Percentiles rank a stretch among this genome's conserved stretches.
Evolutionary conservation across 2,329 filamentous ascomycete species (phyloP).

Genomic region (Nannizzia gypsea): DNA sequence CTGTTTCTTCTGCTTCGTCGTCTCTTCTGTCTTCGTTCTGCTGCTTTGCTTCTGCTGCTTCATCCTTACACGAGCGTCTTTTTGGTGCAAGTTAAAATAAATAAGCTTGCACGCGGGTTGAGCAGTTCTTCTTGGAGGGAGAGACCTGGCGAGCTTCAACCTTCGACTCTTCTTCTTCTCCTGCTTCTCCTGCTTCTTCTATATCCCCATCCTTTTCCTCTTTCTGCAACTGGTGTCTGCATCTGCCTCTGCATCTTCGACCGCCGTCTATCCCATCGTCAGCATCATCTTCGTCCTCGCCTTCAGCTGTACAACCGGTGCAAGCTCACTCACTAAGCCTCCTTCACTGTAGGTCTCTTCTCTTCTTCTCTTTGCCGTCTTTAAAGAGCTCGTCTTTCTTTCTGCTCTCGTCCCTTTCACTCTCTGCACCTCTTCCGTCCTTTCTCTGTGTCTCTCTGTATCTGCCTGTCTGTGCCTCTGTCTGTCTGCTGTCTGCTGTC

Average conservation of each 20-base stretch:
- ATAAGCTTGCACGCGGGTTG: no score
- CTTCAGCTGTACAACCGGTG: neutral
- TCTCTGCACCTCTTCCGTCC: neutral
- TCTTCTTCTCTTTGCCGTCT: neutral
- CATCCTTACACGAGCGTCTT: no score
- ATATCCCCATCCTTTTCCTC: no score
- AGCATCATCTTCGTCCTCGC: neutral
- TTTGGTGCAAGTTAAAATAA: no score
- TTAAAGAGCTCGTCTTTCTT: slow-evolving; percentile 2
- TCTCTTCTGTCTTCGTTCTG: no score
- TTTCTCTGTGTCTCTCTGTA: neutral
- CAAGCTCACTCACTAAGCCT: neutral
- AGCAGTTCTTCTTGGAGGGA: no score
- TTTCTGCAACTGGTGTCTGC: no score
- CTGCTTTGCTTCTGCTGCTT: no score
- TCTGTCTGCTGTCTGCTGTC: neutral
- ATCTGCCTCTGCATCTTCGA: no score
- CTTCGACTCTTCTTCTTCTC: no score
- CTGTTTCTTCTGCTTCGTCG: slow-evolving; percentile 7
- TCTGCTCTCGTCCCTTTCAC: neutral
- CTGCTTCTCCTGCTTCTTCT: no score
- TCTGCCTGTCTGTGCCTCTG: neutral
- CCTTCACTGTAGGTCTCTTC: neutral
- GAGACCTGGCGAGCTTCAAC: no score
- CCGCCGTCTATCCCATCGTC: neutral